These are phyloP conservation scores for Bocquillonia castaneifolia DNA, from an alignment of 441 rosid species.

Conservation along the genomic window DNA sequence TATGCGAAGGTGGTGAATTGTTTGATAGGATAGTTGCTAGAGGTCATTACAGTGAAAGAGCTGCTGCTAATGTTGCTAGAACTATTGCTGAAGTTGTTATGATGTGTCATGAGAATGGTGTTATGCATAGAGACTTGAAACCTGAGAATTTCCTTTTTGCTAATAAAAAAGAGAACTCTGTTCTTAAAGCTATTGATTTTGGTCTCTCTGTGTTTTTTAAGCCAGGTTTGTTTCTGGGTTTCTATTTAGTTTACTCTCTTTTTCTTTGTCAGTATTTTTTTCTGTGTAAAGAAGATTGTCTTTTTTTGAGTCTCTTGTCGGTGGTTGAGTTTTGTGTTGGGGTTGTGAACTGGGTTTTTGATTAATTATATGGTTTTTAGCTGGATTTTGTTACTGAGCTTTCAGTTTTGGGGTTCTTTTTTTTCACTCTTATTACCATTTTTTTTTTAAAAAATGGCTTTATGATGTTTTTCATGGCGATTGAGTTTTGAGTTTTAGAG, in stretches of 20 bases:
- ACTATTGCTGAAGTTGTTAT: slow-evolving; percentile 83
- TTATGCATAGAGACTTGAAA: slow-evolving; percentile 88
- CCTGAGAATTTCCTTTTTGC: slow-evolving; percentile 93
- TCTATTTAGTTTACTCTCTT: background rate
- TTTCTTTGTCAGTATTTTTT: too few relatives aligned
- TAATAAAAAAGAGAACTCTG: slow-evolving; percentile 79
- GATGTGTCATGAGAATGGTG: slow-evolving; percentile 91
- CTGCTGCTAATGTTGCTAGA: slow-evolving; percentile 71
- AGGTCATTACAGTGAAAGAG: slow-evolving; percentile 87
- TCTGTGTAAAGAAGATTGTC: background rate
- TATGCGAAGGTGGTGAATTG: slow-evolving; percentile 95
- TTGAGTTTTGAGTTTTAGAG: slow-evolving; percentile 5
- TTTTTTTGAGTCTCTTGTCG: background rate
- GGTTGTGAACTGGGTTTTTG: background rate
- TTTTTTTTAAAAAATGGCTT: background rate
- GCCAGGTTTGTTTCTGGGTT: slow-evolving; percentile 38
- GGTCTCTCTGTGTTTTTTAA: slow-evolving; percentile 86
- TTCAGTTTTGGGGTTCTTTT: too few relatives aligned
- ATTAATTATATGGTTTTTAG: too few relatives aligned
- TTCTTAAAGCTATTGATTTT: slow-evolving; percentile 82
- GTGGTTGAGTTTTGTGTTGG: background rate
- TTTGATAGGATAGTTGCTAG: slow-evolving; percentile 98
- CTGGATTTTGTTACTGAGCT: too few relatives aligned
- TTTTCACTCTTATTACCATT: background rate
- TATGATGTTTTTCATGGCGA: background rate